Base-by-base conservation (phyloP, 2,329 filamentous ascomycete species). In the Colletotrichum spinosum region DNA sequence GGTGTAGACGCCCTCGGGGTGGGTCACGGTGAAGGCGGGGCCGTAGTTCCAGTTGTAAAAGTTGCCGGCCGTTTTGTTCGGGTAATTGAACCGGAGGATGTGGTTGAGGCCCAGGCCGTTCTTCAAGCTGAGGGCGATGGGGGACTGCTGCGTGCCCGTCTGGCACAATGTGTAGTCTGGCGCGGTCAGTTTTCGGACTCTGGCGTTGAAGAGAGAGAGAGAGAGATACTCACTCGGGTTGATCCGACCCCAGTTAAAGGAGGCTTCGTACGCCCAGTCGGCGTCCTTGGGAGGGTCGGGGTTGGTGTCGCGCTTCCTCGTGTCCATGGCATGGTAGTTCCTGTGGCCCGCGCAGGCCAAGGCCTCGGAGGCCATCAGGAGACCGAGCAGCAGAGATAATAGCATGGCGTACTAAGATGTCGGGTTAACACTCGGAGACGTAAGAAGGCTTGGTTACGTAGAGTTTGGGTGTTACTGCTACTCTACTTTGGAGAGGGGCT, bases 31-130 rank as follows among this genome's bases (percentile, higher is more conserved):
- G 67, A 82, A 83, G 2, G 80, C 78, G 0, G 65, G 65, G 81
- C 83, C 83, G 61, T 83, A 83, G 17, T 80, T 79, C 80, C 81
- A 84, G 69, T 85, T 85, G 74, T 75, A 78, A 62, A 83, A 77
- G 52, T 76, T 75, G 1, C 83, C 83, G 2, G 69, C 54, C 5
- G 77, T 69, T 12, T 72, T 66, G 58, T 69, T 66, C 5, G 73
- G 69, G 71, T 82, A 83, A 68, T 79, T 74, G 73, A 85, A 84
- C 13, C 51, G 70, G 5, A 80, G 76, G 2, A 72, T 72, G 69
- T 83, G 81, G 34, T 73, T 74, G 17, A 71, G 67, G 2, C 80
- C 76, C 5, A 83, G 74, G 8, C 80, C 81, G 59, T 78, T 73
- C 25, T 72, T 70, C 37, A 79, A 72, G 8, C 70, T 73, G 8